Evolutionary conservation across 768 basidiomycete species (phyloP), one percentile per base, ranked within the genome.

Genomic region (Lactarius quietus): DNA sequence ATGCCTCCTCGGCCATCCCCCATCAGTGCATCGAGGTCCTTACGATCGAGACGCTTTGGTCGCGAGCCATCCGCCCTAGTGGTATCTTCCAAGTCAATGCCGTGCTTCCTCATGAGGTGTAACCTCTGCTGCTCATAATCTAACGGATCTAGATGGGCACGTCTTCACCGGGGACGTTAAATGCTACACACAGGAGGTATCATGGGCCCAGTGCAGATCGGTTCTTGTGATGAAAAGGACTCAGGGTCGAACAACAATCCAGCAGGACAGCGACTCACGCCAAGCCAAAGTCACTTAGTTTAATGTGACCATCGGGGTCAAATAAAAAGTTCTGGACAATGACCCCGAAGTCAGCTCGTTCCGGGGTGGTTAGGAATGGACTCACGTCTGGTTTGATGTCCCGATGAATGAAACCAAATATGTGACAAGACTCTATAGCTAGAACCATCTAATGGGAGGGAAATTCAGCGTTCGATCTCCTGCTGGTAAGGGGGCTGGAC

Each of bases 171-270:
- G 35, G 35, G 45, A 59, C 63, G 67, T 31, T 63, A 63, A 48
- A 72, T 57, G 64, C 66, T 52, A 75, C 77, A 70, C 68, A 93
- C 92, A 95, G 62, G 89, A 89, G 31, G 93, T 95, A 77, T 98
- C 95, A 76, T 98, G 95, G 26, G 93, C 92, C 95, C 95, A 97
- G 77, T 96, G 95, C 65, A 94, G 82, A 81, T 95, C 90, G 64
- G 93, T 92, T 61, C 91, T 93, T 74, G 71, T 63, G 45, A 35
- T 61, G 29, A 59, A 59, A 63, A 45, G 41, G 51, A 39, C 23
- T 61, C 57, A 57, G 57, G n/a, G 15, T 39, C 53, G 35, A 55
- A 41, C 33, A 48, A 18, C 39, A 64, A 29, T 57, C 53, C 29
- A 31, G 20, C 18, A 57, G 39, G 57, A 60, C 41, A 62, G 73